Conservation (phyloP, 2,329 filamentous ascomycete species). For the Ophiostoma australiae region DNA sequence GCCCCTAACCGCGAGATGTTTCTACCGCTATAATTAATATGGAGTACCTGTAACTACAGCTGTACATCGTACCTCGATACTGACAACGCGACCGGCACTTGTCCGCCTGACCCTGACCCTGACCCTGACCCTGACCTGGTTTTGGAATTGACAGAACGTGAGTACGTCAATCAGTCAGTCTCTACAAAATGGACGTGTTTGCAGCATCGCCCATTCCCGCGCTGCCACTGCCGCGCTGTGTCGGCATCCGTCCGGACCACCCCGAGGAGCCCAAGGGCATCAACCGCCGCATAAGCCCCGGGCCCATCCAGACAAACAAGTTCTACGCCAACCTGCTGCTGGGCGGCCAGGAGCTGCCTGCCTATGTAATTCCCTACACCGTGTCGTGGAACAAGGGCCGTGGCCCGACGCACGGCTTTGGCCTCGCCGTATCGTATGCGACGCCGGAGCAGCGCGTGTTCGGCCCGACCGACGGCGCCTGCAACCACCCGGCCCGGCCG, state of each 20-base stretch:
- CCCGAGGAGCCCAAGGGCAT: slow-evolving; percentile 42
- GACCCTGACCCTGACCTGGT: neutral
- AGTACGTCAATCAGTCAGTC: neutral
- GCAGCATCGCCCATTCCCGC: neutral
- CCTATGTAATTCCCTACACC: slow-evolving; percentile 73
- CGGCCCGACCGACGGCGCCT: slow-evolving; percentile 48
- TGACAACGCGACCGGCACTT: neutral
- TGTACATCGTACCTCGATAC: neutral
- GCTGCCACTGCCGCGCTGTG: slow-evolving; percentile 14
- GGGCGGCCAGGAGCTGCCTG: slow-evolving; percentile 60
- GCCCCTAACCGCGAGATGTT: neutral
- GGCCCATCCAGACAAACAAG: slow-evolving; percentile 68
- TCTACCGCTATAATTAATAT: neutral
- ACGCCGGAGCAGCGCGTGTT: slow-evolving; percentile 63
- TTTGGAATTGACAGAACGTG: neutral
- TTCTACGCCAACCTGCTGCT: slow-evolving; percentile 80
- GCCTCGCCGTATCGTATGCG: slow-evolving; percentile 70
- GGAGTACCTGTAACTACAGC: neutral
- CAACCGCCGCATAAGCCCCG: slow-evolving; percentile 30
- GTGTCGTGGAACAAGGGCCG: slow-evolving; percentile 62
- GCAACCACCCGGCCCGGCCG: slow-evolving; percentile 16
- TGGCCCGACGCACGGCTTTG: slow-evolving; percentile 63
- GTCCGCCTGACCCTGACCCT: neutral
- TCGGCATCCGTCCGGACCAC: slow-evolving; percentile 45
- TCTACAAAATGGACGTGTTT: slow-evolving; percentile 3